These are phyloP conservation scores for Boletus tylopilopsis DNA, from an alignment of 768 basidiomycete species.

Conservation along the genomic window DNA sequence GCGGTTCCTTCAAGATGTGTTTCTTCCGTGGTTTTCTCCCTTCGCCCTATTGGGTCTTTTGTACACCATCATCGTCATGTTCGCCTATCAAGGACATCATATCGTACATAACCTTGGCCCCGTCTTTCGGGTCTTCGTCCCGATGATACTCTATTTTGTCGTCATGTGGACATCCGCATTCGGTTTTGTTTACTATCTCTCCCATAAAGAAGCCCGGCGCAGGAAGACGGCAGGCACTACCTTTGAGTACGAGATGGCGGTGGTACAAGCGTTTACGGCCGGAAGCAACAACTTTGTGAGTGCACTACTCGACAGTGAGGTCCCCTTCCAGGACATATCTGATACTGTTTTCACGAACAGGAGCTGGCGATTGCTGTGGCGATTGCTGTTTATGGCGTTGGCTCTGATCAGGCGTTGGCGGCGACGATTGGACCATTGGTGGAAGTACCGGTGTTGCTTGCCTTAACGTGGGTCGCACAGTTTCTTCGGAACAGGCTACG, in stretches of 20 bases:
- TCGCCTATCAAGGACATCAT: constrained; percentile 65
- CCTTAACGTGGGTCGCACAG: constrained; percentile 62
- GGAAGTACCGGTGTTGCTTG: constrained; percentile 74
- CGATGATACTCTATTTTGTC: constrained; percentile 73
- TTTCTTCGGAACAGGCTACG: constrained; percentile 37
- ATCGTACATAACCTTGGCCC: constrained; percentile 72
- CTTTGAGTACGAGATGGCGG: constrained; percentile 66
- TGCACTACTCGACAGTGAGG: too few species aligned
- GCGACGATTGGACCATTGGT: constrained; percentile 78
- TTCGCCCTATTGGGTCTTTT: constrained; percentile 71
- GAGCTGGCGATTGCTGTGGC: constrained; percentile 83
- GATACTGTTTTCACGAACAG: constrained; percentile 27
- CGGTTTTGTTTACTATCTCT: constrained; percentile 47
- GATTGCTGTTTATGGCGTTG: constrained; percentile 73
- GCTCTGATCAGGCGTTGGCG: constrained; percentile 75
- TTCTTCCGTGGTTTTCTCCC: constrained; percentile 68
- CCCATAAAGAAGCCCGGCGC: constrained; percentile 29
- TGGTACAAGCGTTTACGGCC: constrained; percentile 76
- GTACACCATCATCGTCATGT: constrained; percentile 76
- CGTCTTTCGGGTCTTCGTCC: constrained; percentile 79
- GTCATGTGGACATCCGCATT: constrained; percentile 74
- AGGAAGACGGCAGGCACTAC: constrained; percentile 1
- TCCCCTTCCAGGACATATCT: too few species aligned
- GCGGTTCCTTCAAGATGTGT: constrained; percentile 48
- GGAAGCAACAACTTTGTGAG: constrained; percentile 75